Conservation (phyloP, 352 stramenopile species). For the Globisporangium alternatum region DNA sequence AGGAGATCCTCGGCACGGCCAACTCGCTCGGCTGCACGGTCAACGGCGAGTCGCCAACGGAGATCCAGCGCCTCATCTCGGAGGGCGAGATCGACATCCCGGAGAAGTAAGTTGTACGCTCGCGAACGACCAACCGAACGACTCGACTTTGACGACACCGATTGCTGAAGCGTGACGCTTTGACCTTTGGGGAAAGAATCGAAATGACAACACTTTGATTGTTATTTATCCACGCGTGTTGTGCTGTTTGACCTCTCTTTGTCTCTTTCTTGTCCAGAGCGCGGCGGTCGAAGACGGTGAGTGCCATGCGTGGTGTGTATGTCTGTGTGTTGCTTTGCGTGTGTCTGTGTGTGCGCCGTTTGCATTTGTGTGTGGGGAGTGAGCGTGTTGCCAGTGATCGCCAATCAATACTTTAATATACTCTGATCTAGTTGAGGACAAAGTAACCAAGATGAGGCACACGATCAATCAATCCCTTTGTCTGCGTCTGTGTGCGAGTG, state of each 20-base stretch:
- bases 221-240: slow-evolving; percentile 17
- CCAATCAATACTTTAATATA: slow-evolving; percentile 33
- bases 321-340: background rate
- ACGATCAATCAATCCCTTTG: background rate
- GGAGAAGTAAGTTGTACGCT: slow-evolving; percentile 85
- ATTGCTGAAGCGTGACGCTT: slow-evolving; percentile 10
- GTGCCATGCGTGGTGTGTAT: slow-evolving; percentile 5
- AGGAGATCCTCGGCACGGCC: slow-evolving; percentile 99
- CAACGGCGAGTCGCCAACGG: slow-evolving; percentile 96
- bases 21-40: slow-evolving; percentile 99
- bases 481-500: slow-evolving; percentile 1
- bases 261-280: slow-evolving; percentile 3
- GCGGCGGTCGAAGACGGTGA: background rate
- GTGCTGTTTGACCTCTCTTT: slow-evolving; percentile 4
- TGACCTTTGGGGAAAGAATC: slow-evolving; percentile 15
- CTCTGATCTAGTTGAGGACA: slow-evolving; percentile 27
- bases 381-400: slow-evolving; percentile 20
- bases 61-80: slow-evolving; percentile 96
- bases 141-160: background rate
- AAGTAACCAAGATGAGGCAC: slow-evolving; percentile 24
- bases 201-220: slow-evolving; percentile 17
- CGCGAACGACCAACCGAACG: slow-evolving; percentile 6
- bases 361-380: slow-evolving; percentile 12
- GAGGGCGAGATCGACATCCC: slow-evolving; percentile 97
- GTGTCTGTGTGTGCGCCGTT: slow-evolving; percentile 5